Percentiles rank a stretch among this genome's conserved stretches.
These are phyloP conservation scores for Neonectria sp. DNA, from an alignment of 2,329 filamentous ascomycete genomes.

Conservation along the genomic window DNA sequence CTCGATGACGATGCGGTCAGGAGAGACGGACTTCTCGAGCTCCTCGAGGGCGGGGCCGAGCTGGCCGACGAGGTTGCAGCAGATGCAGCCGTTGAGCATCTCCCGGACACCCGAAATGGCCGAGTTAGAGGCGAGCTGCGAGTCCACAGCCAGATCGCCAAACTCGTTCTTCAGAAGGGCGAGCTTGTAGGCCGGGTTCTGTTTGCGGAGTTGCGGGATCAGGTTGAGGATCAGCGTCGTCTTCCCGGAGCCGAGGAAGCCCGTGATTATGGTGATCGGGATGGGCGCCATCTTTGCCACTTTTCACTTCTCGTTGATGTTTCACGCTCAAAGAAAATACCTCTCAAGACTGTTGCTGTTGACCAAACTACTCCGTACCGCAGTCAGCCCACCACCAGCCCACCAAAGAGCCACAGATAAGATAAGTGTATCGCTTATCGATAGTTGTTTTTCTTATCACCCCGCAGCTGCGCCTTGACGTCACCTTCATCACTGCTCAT, in stretches of 20 bases:
- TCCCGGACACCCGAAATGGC: conserved; percentile 93
- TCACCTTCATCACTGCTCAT: conserved; percentile 39
- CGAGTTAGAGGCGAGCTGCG: conserved; percentile 85
- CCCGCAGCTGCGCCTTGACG: not conserved
- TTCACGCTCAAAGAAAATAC: conserved; percentile 37
- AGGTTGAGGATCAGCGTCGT: conserved; percentile 97
- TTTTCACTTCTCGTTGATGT: conserved; percentile 1
- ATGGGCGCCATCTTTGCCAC: conserved; percentile 73
- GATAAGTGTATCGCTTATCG: conserved; percentile 43
- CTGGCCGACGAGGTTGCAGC: conserved; percentile 97
- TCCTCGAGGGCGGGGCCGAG: conserved; percentile 85
- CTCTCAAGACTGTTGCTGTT: conserved; percentile 27
- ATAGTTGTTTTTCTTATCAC: conserved; percentile 33
- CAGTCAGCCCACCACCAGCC: conserved; percentile 31
- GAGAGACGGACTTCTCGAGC: conserved; percentile 71
- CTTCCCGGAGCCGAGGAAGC: conserved; percentile 96
- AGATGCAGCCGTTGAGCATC: conserved; percentile 97
- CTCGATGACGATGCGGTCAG: conserved; percentile 94
- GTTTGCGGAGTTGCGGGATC: conserved; percentile 86
- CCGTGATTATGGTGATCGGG: conserved; percentile 94
- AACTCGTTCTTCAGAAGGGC: conserved; percentile 99
- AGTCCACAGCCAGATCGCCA: conserved; percentile 94
- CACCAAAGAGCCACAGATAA: conserved; percentile 44
- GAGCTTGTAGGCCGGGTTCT: conserved; percentile 83
- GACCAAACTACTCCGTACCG: conserved; percentile 23